Base-by-base conservation (phyloP, 805 yeast species). In the Saitoella complicata region DNA sequence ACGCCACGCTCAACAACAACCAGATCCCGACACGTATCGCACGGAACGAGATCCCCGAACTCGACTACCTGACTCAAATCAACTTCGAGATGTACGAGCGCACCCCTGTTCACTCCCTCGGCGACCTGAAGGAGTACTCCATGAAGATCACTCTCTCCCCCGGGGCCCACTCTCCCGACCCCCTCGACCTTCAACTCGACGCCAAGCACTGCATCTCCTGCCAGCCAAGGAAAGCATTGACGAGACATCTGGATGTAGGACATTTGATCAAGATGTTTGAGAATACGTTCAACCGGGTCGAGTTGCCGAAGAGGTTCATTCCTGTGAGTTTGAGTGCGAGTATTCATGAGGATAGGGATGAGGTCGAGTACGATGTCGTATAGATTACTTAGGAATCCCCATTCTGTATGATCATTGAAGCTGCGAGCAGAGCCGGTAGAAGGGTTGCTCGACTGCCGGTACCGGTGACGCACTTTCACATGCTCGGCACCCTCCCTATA, bases 81-180 rank as follows among this genome's bases (percentile, higher is more conserved):
- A 81, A 79, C 7, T 91, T 91, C 64, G 99, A 91, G 61, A 65
- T 91, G 31, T 91, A 86, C 61, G 97, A 91, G 61, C 13, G 38
- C n/a, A 48, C 45, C 10, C 37, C 38, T 4, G 34, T 21, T 1
- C n/a, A 33, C 11, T 9, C 36, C 36, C 76, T 76, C 32, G 91
- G 82, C 51, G 70, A 73, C 34, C 78, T 80, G 6, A 83, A 84
- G 62, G 80, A 82, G 55, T 95, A 88, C 59, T 80, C 95, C 5
- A 80, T 91, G 45, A 72, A 97, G 56, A 70, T 91, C 49, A 80
- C 88, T n/a, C 70, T 91, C 53, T 82, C 95, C 5, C 97, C 98
- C 1, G 99, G 99, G 13, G 91, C 98, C 62, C 96, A 91, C 63
- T 87, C 97, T 0, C 94, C 86, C 56, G 95, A 88, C 61, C 98